Evolutionary conservation across 345 rosid genomes (phyloP).

Genomic region (Nephelium lappaceum): DNA sequence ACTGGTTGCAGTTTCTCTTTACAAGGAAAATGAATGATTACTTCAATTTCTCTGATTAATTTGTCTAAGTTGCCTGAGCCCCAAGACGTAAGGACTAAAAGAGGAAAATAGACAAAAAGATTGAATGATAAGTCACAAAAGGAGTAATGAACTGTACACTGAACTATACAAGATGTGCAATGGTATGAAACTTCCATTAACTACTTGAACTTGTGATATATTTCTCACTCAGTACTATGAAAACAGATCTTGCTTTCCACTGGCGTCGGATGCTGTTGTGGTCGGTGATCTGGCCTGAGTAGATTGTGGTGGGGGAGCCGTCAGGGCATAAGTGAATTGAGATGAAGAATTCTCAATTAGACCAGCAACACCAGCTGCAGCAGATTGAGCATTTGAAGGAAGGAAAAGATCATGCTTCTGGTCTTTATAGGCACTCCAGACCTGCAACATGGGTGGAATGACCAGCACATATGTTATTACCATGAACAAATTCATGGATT

Average conservation of each 20-base stretch:
- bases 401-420: slow-evolving; percentile 98
- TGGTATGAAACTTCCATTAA: slow-evolving; percentile 2
- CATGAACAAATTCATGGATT: background rate
- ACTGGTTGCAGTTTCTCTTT: slow-evolving; percentile 22
- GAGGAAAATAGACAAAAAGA: background rate
- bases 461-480: slow-evolving; percentile 5
- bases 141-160: slow-evolving; percentile 45
- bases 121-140: background rate
- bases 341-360: slow-evolving; percentile 85
- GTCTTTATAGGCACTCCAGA: slow-evolving; percentile 95
- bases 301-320: slow-evolving; percentile 70
- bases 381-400: slow-evolving; percentile 91
- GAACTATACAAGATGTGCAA: slow-evolving; percentile 34
- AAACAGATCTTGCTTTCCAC: slow-evolving; percentile 40
- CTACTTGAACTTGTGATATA: slow-evolving; percentile 1
- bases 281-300: slow-evolving; percentile 37
- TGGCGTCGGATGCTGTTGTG: slow-evolving; percentile 31
- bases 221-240: slow-evolving; percentile 26
- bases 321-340: slow-evolving; percentile 75
- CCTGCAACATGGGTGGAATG: slow-evolving; percentile 43
- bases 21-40: slow-evolving; percentile 26
- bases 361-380: slow-evolving; percentile 96
- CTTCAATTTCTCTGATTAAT: background rate
- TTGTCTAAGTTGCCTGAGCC: background rate
- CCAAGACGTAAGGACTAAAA: background rate